Evolutionary conservation across 495 filamentous ascomycete genomes (phyloP), one percentile per base, ranked within the genome.

Genomic region (Lichina pygmaea): DNA sequence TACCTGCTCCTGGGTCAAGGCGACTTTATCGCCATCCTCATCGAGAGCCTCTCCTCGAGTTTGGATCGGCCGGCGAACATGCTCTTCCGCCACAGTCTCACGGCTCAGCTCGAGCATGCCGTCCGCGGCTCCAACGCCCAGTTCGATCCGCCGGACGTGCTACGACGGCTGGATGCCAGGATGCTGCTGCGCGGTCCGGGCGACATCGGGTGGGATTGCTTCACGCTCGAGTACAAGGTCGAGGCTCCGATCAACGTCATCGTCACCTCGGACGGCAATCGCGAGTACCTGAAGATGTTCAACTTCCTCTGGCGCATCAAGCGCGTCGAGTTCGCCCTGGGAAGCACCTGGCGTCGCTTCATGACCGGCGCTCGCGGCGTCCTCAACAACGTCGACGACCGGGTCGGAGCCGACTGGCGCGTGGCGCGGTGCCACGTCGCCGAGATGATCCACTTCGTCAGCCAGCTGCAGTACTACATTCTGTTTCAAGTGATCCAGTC

Each of bases 231-330:
- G 57, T 99, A 99, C 63, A 93, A 93, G 59, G 85, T 95, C 48
- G 89, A 94, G 55, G 82, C 89, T 8, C 91, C 91, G 0, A 82
- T 95, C 24, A 91, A 99, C 54, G 89, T 95, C 44, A 84, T 99
- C 45, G 86, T 99, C 10, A 94, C 86, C 0, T 81, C 86, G 1
- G 92, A 81, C 72, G 84, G 80, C 34, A 86, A 81, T 46, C 81
- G 82, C 3, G 86, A 95, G 55, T 99, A 99, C 58, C 76, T 99
- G 49, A 94, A 94, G 54, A 81, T 95, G 31, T 99, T 99, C 73
- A 99, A 99, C 58, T 93, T 99, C 59, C 73, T 99, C 5, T 99
- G 91, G 91, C 81, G 91, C 46, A 75, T 95, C 52, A 99, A 99
- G 59, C 77, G 91, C 41, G 86, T 99, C 43, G 91, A 95, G 56